Evolutionary conservation across 768 basidiomycete species (phyloP), one percentile per base, ranked within the genome.

Genomic region (Mycena filopes): DNA sequence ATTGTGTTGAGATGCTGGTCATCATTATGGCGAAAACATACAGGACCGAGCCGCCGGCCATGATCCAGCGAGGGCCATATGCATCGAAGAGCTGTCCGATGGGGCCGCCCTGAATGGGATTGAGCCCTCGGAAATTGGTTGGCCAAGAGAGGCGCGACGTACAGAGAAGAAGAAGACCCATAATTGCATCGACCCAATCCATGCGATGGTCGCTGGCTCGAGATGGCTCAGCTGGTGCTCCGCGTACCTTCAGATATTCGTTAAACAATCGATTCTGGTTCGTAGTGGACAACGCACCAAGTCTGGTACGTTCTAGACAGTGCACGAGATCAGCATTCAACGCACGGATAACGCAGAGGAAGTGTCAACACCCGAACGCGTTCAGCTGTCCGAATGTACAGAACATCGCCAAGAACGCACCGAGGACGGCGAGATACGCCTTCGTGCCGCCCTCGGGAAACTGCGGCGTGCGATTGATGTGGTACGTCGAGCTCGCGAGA

Each of bases 91-190:
- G 47, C 18, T 81, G 82, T 15, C 90, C 90, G 55, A 90, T 83
- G 18, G 84, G 82, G 4, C 84, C 86, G 7, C 90, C 90, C 89
- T 91, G 42, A 23, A 60, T 12, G 33, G 21, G 26, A 16, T 28
- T n/a, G 25, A 56, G 47, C 20, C 9, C 63, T 28, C 4, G 25
- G 38, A 26, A 50, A 33, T 60, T 13, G 54, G n/a, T n/a, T 29
- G 9, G 36, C 46, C 20, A 21, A 18, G 56, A 36, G 15, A 18
- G 38, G 31, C 26, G 40, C 45, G 47, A 59, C 87, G 50, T 73
- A 91, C 90, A 62, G 87, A 86, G 69, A 89, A 84, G 79, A 91
- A 91, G 73, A 91, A 89, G 21, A 85, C 76, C 83, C 86, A 91
- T 4, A 92, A 77, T 70, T 91, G 90, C 48, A 91, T 66, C 2